Evolutionary conservation across 2,329 filamentous ascomycete species (phyloP).

Genomic region (Aspergillus uvarum): DNA sequence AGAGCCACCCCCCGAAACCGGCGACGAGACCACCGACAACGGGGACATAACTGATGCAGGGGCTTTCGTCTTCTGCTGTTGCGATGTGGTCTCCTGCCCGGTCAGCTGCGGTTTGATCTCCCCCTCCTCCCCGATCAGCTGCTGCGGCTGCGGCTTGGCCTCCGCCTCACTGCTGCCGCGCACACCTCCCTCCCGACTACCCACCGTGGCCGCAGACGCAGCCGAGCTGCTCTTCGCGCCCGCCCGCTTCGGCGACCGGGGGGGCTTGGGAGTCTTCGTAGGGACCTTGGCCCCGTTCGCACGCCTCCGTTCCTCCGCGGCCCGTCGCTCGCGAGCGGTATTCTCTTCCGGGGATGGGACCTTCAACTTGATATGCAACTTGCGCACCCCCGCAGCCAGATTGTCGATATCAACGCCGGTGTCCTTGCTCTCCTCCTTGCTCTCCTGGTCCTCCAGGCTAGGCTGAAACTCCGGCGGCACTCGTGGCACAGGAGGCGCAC

Average conservation of each 20-base stretch:
- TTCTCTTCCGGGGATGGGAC: constrained; percentile 59
- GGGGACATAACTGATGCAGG: constrained; percentile 2
- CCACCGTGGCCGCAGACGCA: constrained; percentile 19
- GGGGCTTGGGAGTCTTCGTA: constrained; percentile 24
- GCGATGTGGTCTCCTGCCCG: too few relatives aligned
- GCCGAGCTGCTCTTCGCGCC: not conserved
- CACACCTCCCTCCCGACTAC: not conserved
- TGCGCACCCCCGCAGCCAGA: constrained; percentile 54
- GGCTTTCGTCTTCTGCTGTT: too few relatives aligned
- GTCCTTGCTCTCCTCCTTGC: too few relatives aligned
- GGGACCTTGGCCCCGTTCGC: constrained; percentile 19
- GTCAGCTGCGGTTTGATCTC: too few relatives aligned
- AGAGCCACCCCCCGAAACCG: not conserved
- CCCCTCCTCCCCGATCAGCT: too few relatives aligned
- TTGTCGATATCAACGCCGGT: constrained; percentile 46
- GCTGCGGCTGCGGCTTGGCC: not conserved
- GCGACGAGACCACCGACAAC: constrained; percentile 3
- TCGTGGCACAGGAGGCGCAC: constrained; percentile 44
- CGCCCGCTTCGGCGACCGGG: constrained; percentile 29
- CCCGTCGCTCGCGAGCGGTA: constrained; percentile 51
- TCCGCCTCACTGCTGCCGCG: not conserved
- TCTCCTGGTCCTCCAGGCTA: not conserved
- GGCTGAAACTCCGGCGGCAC: constrained; percentile 39
- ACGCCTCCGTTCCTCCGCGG: constrained; percentile 43
- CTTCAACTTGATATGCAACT: constrained; percentile 57